Base-by-base conservation (phyloP, 1,139 yeast species). In the Candida glucosophila region DNA sequence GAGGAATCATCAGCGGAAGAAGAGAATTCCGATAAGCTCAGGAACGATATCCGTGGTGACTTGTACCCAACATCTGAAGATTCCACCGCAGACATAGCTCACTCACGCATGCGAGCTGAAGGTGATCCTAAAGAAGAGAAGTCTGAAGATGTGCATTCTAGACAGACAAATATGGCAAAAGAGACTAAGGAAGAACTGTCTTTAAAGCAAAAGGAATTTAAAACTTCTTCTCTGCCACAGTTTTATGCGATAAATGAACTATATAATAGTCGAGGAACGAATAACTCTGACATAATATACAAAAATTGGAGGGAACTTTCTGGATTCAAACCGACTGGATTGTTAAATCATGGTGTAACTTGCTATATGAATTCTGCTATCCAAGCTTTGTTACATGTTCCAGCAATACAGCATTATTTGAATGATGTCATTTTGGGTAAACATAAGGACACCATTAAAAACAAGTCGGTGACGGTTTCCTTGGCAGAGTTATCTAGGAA, bases 291-390 rank as follows among this genome's bases (percentile, higher is more conserved):
- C 5, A 63, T 74, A 35, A 75, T 73, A 17, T 47, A 58, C 30
- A 79, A 79, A 45, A 73, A 69, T 36, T 78, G 90, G 83, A 63
- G 74, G 30, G 60, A 34, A 46, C 53, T 36, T 20, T 42, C 55
- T 23, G 60, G 67, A 16, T 41, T 39, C 6, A 43, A 44, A 29
- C 93, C 96, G 1, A 61, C 77, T 14, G 98, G 98, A 0, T 61
- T 90, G 28, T 54, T 82, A 30, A 90, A 90, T 49, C 88, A 80
- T 37, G 97, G 97, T 15, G 97, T 90, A 22, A 90, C 97, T 4
- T 90, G 98, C 49, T 90, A 88, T 52, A 86, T 90, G 74, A 90
- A 90, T 50, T 78, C 95, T 2, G 97, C 96, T 3, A 77, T 90
- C 22, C 98, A 90, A 55, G 76, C 93, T 1, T 58, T 90, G 58